A percentile compares a stretch with the other conserved stretches of the same genome.
Evolutionary conservation across 2,329 filamentous ascomycete species (phyloP).

Genomic region (Zymoseptoria crescenta): DNA sequence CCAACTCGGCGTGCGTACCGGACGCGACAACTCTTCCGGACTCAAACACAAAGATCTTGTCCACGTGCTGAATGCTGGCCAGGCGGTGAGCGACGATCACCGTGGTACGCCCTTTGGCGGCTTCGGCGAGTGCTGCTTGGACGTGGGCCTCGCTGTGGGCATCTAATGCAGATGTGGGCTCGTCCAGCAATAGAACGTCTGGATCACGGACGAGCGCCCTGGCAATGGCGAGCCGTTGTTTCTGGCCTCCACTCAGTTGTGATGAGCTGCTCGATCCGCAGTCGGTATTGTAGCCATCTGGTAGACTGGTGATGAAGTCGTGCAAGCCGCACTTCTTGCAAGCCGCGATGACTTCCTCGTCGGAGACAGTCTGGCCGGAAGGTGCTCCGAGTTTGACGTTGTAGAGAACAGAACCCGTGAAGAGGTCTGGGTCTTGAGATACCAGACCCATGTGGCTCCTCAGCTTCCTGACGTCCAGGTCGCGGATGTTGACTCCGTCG

Average conservation of each 20-base stretch:
- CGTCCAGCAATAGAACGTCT: constrained; percentile 40
- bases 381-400: constrained; percentile 36
- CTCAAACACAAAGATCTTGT: constrained; percentile 73
- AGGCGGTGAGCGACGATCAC: constrained; percentile 71
- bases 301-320: constrained; percentile 41
- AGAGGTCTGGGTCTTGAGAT: constrained; percentile 40
- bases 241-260: constrained; percentile 39
- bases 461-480: constrained; percentile 30
- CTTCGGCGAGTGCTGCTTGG: constrained; percentile 35
- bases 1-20: constrained; percentile 54
- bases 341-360: constrained; percentile 28
- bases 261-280: constrained; percentile 35
- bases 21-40: constrained; percentile 54
- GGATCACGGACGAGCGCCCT: constrained; percentile 41
- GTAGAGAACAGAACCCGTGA: constrained; percentile 37
- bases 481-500: constrained; percentile 36
- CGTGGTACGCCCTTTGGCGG: constrained; percentile 47
- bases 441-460: constrained; percentile 37
- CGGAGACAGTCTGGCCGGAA: constrained; percentile 17
- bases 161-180: constrained; percentile 41
- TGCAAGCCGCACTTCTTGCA: constrained; percentile 39
- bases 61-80: constrained; percentile 68
- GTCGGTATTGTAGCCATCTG: constrained; percentile 41
- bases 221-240: constrained; percentile 40
- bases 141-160: constrained; percentile 39